A percentile compares a stretch with the other conserved stretches of the same genome.
Conservation (phyloP, 1,139 yeast species). For the Protomyces macrosporus region DNA sequence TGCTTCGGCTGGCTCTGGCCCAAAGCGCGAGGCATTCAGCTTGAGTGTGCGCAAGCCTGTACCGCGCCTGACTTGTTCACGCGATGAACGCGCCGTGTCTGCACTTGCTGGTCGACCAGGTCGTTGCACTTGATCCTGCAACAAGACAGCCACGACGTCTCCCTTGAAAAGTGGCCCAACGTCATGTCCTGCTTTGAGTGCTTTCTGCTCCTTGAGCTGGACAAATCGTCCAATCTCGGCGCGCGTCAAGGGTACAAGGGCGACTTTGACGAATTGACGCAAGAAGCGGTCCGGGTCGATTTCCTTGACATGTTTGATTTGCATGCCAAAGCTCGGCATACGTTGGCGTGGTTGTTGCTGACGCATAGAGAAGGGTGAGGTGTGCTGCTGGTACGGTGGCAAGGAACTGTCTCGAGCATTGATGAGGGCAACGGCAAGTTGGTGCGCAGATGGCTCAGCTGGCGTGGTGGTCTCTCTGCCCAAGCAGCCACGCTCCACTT, state of each 20-base stretch:
- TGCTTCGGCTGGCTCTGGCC: neutral
- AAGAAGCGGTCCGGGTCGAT: neutral
- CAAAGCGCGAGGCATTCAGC: neutral
- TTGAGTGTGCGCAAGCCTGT: neutral
- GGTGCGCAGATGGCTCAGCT: too few species aligned
- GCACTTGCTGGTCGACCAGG: neutral
- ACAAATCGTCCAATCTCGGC: neutral
- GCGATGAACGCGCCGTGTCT: neutral
- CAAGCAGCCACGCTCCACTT: too few species aligned
- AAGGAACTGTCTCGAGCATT: too few species aligned
- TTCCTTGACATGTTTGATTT: neutral
- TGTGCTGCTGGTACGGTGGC: too few species aligned
- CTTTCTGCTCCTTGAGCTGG: neutral
- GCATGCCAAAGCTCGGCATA: neutral
- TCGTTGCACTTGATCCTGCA: neutral
- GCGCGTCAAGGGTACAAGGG: neutral
- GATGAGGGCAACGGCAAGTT: too few species aligned
- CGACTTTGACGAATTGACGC: neutral
- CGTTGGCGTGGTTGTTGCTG: too few species aligned
- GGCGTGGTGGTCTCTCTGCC: too few species aligned
- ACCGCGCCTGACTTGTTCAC: neutral
- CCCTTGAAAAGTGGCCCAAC: neutral
- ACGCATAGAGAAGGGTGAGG: too few species aligned
- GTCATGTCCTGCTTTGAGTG: neutral
- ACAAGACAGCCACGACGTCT: neutral